Conservation (phyloP, 805 yeast species). For the Helenozyma baotianmanensis region DNA sequence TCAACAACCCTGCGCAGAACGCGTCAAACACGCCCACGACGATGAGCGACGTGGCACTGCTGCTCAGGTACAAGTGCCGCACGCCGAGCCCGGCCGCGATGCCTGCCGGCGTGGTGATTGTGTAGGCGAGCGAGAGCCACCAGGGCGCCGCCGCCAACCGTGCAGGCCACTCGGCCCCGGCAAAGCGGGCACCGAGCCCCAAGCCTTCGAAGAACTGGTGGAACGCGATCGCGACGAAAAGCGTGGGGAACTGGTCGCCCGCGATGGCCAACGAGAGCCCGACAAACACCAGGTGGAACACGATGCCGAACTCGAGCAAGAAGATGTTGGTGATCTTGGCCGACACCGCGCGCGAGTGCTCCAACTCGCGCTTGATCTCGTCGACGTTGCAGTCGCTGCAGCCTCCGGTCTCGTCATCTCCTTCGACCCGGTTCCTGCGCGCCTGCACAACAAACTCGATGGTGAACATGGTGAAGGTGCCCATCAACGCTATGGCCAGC, state of each 20-base stretch:
- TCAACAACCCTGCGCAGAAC: slow-evolving; percentile 70
- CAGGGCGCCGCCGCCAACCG: slow-evolving; percentile 12
- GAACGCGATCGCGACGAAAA: slow-evolving; percentile 26
- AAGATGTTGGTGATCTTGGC: slow-evolving; percentile 5
- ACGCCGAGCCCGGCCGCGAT: slow-evolving; percentile 78
- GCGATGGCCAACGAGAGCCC: slow-evolving; percentile 31
- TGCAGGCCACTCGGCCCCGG: slow-evolving; percentile 24
- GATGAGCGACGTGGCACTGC: slow-evolving; percentile 53
- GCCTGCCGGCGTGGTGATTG: slow-evolving; percentile 64
- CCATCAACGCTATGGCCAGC: slow-evolving; percentile 29
- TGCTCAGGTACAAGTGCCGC: slow-evolving; percentile 56
- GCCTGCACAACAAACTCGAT: slow-evolving; percentile 16
- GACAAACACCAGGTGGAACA: slow-evolving; percentile 31
- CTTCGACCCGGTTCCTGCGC: too few species aligned
- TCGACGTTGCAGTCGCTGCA: too few species aligned
- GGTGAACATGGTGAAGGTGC: slow-evolving; percentile 26
- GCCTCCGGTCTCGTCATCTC: too few species aligned
- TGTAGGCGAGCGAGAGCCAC: slow-evolving; percentile 13
- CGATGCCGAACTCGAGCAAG: slow-evolving; percentile 28
- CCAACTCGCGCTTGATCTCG: not conserved
- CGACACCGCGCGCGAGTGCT: not conserved
- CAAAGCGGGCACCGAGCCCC: slow-evolving; percentile 29
- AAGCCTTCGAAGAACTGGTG: slow-evolving; percentile 33
- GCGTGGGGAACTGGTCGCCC: slow-evolving; percentile 24
- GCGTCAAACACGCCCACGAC: slow-evolving; percentile 73